These are phyloP conservation scores for Pyricularia grisea DNA, from an alignment of 2,329 filamentous ascomycete genomes.

Conservation along the genomic window DNA sequence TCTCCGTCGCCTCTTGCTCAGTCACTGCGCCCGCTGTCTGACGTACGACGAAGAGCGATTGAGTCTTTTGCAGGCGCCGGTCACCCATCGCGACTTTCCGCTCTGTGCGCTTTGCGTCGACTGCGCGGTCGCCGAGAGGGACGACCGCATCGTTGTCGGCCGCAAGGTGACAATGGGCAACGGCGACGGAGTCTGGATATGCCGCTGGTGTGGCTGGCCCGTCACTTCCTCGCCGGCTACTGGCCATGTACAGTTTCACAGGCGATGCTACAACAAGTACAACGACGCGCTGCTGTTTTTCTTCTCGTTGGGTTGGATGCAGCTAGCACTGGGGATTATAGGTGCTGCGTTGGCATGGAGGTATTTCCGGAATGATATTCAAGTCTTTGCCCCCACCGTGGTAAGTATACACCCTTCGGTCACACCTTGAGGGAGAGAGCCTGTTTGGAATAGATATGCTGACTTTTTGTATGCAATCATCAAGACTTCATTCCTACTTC, in stretches of 20 bases:
- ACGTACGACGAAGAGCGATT: conserved; percentile 19
- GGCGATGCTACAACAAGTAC: conserved; percentile 27
- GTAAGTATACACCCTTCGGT: conserved; percentile 16
- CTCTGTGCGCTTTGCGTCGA: conserved; percentile 28
- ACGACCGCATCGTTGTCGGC: conserved; percentile 26
- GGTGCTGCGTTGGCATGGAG: conserved; percentile 27
- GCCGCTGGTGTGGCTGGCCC: conserved; percentile 34
- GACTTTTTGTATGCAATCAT: not conserved
- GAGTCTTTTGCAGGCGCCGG: conserved; percentile 22
- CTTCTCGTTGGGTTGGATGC: conserved; percentile 26
- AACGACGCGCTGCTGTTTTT: conserved; percentile 25
- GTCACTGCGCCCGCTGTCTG: conserved; percentile 31
- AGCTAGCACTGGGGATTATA: conserved; percentile 23
- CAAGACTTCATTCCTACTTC: conserved; percentile 25
- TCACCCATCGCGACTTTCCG: conserved; percentile 22
- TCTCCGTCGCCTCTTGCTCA: conserved; percentile 20
- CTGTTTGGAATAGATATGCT: not conserved
- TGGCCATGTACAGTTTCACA: conserved; percentile 30
- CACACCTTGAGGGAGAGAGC: not conserved
- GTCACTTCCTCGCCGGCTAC: conserved; percentile 19
- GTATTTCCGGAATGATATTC: conserved; percentile 20
- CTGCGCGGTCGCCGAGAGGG: conserved; percentile 24
- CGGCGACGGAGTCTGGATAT: conserved; percentile 24
- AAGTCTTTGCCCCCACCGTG: conserved; percentile 24
- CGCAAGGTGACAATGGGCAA: conserved; percentile 26